phyloP scores from a whole-genome alignment of 1,284 basidiomycete species.

The Boletus smithii region DNA sequence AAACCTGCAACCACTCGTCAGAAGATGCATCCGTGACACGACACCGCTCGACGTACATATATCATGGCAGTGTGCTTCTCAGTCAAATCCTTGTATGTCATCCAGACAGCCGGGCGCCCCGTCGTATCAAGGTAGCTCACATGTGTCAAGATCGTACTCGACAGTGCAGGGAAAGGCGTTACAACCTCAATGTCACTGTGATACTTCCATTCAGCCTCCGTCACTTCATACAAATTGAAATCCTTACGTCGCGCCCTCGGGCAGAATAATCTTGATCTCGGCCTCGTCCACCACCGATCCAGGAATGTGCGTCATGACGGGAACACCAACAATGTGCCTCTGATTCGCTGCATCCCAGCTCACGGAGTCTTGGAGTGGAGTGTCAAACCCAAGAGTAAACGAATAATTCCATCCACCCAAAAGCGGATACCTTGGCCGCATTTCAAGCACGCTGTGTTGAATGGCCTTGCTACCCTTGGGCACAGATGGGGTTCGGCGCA shows the following conservation, averaged over 20 bases:
- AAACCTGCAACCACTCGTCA: constrained; percentile 55
- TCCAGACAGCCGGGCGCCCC: constrained; percentile 77
- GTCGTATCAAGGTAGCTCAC: constrained; percentile 92
- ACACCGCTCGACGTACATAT: constrained; percentile 50
- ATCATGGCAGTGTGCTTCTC: constrained; percentile 75
- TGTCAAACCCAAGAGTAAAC: constrained; percentile 92
- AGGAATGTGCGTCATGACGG: constrained; percentile 81
- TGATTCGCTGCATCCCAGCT: constrained; percentile 57
- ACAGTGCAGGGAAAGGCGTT: constrained; percentile 75
- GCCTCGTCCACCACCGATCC: constrained; percentile 83
- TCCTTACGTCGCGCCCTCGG: constrained; percentile 89
- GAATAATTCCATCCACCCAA: constrained; percentile 98
- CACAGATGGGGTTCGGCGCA: constrained; percentile 66
- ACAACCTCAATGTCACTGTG: constrained; percentile 72
- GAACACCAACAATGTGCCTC: constrained; percentile 75
- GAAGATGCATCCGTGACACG: constrained; percentile 7
- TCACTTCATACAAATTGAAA: constrained; percentile 15
- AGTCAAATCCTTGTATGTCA: constrained; percentile 75
- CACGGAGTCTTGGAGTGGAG: constrained; percentile 73
- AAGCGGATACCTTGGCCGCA: constrained; percentile 89
- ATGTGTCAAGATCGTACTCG: constrained; percentile 60
- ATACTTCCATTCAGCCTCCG: constrained; percentile 7
- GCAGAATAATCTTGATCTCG: constrained; percentile 78
- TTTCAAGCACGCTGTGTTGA: constrained; percentile 68
- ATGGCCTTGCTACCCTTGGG: constrained; percentile 51